These are phyloP conservation scores for Lenwebbia sp. DNA, from an alignment of 345 rosid genomes.

Conservation along the genomic window DNA sequence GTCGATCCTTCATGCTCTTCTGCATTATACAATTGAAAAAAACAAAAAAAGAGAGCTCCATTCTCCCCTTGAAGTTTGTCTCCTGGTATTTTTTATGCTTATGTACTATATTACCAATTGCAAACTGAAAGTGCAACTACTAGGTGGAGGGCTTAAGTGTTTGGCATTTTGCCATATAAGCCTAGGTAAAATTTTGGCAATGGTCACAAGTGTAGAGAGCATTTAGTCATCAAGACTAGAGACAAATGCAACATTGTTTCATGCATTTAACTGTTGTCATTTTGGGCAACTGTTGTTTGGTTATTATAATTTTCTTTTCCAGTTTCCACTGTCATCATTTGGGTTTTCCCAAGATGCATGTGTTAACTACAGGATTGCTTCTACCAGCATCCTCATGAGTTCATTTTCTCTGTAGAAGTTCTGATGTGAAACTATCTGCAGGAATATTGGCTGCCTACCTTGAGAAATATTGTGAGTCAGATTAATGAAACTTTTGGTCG, in stretches of 20 bases:
- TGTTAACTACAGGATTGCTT: neutral
- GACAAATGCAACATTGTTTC: neutral
- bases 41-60: neutral
- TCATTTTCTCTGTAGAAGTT: neutral
- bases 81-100: neutral
- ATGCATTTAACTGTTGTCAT: neutral
- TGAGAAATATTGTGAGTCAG: conserved; percentile 72
- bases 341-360: neutral
- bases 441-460: conserved; percentile 83
- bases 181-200: neutral
- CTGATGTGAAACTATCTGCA: conserved; percentile 10
- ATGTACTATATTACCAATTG: neutral
- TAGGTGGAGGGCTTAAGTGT: neutral
- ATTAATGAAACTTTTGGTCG: conserved; percentile 82
- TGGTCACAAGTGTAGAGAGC: neutral
- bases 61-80: neutral
- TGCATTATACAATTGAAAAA: neutral
- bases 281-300: neutral
- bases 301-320: neutral
- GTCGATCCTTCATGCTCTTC: neutral
- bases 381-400: neutral
- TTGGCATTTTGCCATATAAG: neutral
- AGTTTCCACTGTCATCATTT: neutral
- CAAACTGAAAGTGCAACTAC: neutral
- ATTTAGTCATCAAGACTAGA: neutral